Percentiles rank a stretch among this genome's conserved stretches.
phyloP scores from a whole-genome alignment of 768 basidiomycete genomes.

The Phaeotremella fagi region DNA sequence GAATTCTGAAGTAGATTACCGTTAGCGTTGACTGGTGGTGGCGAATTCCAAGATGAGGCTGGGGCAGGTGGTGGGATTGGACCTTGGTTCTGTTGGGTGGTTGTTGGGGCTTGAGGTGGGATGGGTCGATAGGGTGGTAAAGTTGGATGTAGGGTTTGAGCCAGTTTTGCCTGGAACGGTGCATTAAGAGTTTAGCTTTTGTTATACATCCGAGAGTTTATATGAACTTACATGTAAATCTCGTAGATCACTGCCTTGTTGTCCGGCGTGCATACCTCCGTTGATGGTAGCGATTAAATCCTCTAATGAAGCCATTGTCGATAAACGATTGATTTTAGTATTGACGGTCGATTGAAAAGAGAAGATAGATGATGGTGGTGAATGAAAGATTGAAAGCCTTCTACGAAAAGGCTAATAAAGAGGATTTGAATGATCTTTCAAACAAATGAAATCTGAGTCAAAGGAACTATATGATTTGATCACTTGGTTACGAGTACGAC shows the following conservation, averaged over 20 bases:
- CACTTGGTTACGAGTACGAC: too few relatives aligned
- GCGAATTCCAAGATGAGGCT: conserved; percentile 41
- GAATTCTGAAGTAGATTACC: not conserved
- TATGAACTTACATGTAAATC: conserved; percentile 34
- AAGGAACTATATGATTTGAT: too few relatives aligned
- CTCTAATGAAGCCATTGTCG: conserved; percentile 40
- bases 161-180: conserved; percentile 28
- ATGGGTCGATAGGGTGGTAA: conserved; percentile 30
- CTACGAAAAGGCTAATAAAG: too few relatives aligned
- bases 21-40: conserved; percentile 3
- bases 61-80: conserved; percentile 41
- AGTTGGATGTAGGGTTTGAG: conserved; percentile 24
- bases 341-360: too few relatives aligned
- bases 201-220: not conserved
- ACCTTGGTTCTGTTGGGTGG: conserved; percentile 3
- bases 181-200: not conserved
- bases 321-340: too few relatives aligned
- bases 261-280: conserved; percentile 25
- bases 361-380: too few relatives aligned
- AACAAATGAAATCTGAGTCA: too few relatives aligned
- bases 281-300: conserved; percentile 37
- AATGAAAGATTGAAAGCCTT: too few relatives aligned
- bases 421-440: too few relatives aligned
- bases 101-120: conserved; percentile 15
- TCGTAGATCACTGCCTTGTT: conserved; percentile 29